phyloP scores from a whole-genome alignment of 805 yeast species.

The Cyberlindnera suaveolens region DNA sequence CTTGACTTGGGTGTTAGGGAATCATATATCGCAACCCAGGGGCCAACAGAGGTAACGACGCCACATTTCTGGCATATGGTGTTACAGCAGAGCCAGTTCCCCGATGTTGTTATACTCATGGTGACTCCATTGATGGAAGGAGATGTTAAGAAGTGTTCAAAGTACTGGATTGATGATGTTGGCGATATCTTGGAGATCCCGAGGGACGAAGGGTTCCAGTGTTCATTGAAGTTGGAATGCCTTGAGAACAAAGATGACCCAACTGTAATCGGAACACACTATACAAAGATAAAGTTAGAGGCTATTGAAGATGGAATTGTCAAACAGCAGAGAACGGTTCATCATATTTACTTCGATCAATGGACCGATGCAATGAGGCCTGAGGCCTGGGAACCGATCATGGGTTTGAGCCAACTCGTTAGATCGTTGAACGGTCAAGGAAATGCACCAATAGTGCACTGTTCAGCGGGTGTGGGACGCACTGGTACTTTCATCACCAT shows the following conservation, averaged over 20 bases:
- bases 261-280: slow-evolving; percentile 8
- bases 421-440: slow-evolving; percentile 20
- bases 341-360: slow-evolving; percentile 65
- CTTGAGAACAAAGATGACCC: slow-evolving; percentile 5
- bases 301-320: slow-evolving; percentile 21
- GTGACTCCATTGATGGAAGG: slow-evolving; percentile 70
- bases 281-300: slow-evolving; percentile 17
- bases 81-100: slow-evolving; percentile 51
- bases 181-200: slow-evolving; percentile 3
- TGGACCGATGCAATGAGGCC: slow-evolving; percentile 86
- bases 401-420: slow-evolving; percentile 25
- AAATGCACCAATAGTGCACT: slow-evolving; percentile 65
- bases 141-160: slow-evolving; percentile 66
- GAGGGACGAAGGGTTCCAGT: slow-evolving; percentile 7
- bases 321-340: slow-evolving; percentile 33
- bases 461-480: slow-evolving; percentile 97
- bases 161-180: slow-evolving; percentile 65
- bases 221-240: slow-evolving; percentile 18
- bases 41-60: slow-evolving; percentile 68
- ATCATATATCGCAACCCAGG: slow-evolving; percentile 65
- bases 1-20: slow-evolving; percentile 10
- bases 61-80: slow-evolving; percentile 91
- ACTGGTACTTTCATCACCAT: slow-evolving; percentile 82
- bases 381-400: slow-evolving; percentile 29
- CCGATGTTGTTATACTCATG: slow-evolving; percentile 62